A percentile compares a stretch with the other conserved stretches of the same genome.
These are phyloP conservation scores for Lichtheimia hyalospora DNA, from an alignment of 371 early-diverging fungal genomes.

Conservation along the genomic window DNA sequence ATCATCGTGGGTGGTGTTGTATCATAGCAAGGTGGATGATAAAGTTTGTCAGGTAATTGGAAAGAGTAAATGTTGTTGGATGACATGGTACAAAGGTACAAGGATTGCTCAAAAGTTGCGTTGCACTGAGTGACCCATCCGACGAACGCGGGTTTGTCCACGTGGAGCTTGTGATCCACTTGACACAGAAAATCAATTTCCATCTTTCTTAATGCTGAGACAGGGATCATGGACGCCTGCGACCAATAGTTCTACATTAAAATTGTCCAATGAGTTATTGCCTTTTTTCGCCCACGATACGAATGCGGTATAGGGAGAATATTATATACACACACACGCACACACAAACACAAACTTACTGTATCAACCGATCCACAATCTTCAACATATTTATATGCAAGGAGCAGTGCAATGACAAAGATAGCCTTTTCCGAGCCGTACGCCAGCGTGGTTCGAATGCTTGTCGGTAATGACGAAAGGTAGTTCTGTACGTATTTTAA, in stretches of 20 bases:
- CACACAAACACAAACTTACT: slow-evolving; percentile 16
- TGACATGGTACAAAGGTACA: background rate
- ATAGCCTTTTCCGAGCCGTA: slow-evolving; percentile 26
- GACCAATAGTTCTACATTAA: slow-evolving; percentile 24
- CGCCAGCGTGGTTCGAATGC: slow-evolving; percentile 14
- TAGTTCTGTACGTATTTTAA: slow-evolving; percentile 28
- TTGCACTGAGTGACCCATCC: slow-evolving; percentile 10
- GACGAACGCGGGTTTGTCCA: slow-evolving; percentile 2
- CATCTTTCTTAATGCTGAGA: slow-evolving; percentile 2
- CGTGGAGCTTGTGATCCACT: slow-evolving; percentile 7
- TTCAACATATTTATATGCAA: slow-evolving; percentile 36
- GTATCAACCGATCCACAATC: slow-evolving; percentile 27
- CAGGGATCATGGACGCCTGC: slow-evolving; percentile 9
- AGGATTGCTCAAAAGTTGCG: slow-evolving; percentile 4
- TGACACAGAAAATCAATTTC: slow-evolving; percentile 10
- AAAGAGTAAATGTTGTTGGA: background rate
- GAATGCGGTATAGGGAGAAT: background rate
- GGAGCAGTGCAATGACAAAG: slow-evolving; percentile 27
- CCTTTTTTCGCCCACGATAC: too few species aligned
- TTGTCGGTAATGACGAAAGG: slow-evolving; percentile 2
- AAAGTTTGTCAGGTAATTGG: background rate
- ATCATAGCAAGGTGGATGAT: too few species aligned
- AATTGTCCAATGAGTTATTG: too few species aligned
- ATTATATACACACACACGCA: background rate
- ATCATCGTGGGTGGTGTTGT: too few species aligned